phyloP scores from a whole-genome alignment of 2,329 filamentous ascomycete species.

The Aureobasidium sp. region DNA sequence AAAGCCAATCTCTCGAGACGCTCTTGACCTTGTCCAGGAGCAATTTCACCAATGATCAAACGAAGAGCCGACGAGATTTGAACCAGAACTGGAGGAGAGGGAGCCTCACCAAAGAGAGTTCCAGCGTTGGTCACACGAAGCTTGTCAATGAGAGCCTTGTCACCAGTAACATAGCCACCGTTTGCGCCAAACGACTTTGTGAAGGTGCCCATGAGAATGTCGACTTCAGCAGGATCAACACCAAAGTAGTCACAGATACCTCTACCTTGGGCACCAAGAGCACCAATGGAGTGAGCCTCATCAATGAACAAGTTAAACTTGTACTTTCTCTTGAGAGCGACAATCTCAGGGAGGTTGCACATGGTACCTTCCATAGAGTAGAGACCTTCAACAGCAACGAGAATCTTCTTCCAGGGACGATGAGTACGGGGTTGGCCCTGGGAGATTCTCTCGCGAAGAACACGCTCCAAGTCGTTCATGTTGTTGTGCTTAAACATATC shows the following conservation, averaged over 20 bases:
- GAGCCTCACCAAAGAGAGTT: conserved; percentile 78
- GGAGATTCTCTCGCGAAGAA: conserved; percentile 84
- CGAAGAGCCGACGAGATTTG: conserved; percentile 83
- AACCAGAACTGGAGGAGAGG: conserved; percentile 76
- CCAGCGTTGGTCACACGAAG: conserved; percentile 78
- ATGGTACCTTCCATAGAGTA: conserved; percentile 99
- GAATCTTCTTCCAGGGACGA: conserved; percentile 97
- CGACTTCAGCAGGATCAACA: conserved; percentile 77
- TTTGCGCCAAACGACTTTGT: conserved; percentile 99
- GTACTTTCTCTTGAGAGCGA: conserved; percentile 87
- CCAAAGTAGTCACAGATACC: conserved; percentile 98
- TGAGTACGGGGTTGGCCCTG: conserved; percentile 98
- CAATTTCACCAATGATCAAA: conserved; percentile 81
- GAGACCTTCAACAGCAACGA: conserved; percentile 90
- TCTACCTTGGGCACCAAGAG: conserved; percentile 76
- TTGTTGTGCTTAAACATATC: conserved; percentile 98
- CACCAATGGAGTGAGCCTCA: conserved; percentile 92
- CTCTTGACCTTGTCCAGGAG: conserved; percentile 88
- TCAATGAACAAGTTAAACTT: conserved; percentile 95
- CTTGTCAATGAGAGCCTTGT: conserved; percentile 88
- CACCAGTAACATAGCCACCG: conserved; percentile 86
- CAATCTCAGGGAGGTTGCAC: conserved; percentile 87
- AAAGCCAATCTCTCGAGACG: conserved; percentile 92
- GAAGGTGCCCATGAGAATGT: conserved; percentile 95
- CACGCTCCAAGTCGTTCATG: conserved; percentile 76